Base-by-base conservation (phyloP, 1,284 basidiomycete genomes). In the Leccinum subfulvum region DNA sequence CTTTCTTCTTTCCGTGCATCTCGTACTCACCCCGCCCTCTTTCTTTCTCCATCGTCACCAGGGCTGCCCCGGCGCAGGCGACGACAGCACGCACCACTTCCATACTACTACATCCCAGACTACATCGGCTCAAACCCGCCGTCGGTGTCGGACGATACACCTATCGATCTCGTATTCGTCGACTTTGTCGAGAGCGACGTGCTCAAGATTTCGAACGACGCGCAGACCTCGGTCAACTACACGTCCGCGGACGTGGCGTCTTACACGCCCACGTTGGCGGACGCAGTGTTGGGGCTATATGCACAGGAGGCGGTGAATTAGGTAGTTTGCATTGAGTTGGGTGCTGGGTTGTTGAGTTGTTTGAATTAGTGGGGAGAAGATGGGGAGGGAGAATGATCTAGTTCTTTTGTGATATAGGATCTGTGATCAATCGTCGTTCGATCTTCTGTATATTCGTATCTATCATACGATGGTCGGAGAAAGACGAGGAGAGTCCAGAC, bases 41-140 rank as follows among this genome's bases (percentile, higher is more conserved):
- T 51, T 26, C 7, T 14, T 23, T 9, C 21, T 51, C 4, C 21
- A 8, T 51, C 21, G 52, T 1, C 26, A 1, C 16, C 53, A 89
- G 87, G 75, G 82, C 10, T 91, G 90, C 73, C 87, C 88, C 1
- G 90, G 86, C 4, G 75, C 84, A 13, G 91, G 90, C 9, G 91
- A 92, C 69, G 90, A 92, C 71, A 83, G 0, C 89, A 91, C 72
- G 70, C 75, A 2, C 82, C 89, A 1, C 68, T 90, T 58, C 81
- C 86, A 11, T 86, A 82, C 75, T 83, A 81, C 30, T 63, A 73
- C 5, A 64, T 74, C 13, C 88, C 89, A 0, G 78, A 80, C 69
- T 91, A 85, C 72, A 80, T 90, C 62, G 79, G 77, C n/a, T 88
- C 88, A 0, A 73, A 78, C 35, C 67, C 82, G 1, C 86, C 88